Percentiles rank a stretch among this genome's conserved stretches.
phyloP scores from a whole-genome alignment of 345 rosid genomes.

The Syzygium jambos region DNA sequence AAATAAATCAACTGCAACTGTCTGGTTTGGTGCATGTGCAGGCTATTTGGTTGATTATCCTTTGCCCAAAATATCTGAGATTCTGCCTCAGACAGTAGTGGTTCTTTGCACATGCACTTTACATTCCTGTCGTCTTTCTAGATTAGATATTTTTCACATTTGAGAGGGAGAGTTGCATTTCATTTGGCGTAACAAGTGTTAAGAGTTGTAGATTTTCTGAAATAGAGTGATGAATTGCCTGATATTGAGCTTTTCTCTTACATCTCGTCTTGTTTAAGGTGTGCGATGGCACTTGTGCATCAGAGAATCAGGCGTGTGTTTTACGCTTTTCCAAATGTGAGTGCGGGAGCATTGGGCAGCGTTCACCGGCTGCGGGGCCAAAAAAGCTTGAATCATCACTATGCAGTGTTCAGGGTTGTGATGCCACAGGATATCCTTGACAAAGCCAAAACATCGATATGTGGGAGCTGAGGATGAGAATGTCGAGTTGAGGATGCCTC shows the following conservation, averaged over 20 bases:
- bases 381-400: slow-evolving; percentile 87
- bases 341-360: slow-evolving; percentile 65
- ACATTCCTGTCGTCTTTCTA: neutral
- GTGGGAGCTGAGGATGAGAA: too few species aligned
- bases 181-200: neutral
- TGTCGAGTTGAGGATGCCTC: too few species aligned
- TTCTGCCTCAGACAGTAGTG: neutral
- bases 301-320: slow-evolving; percentile 73
- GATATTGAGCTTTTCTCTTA: neutral
- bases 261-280: slow-evolving; percentile 26
- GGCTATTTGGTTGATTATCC: neutral
- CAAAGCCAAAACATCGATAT: neutral
- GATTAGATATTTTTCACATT: neutral
- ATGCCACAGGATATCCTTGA: slow-evolving; percentile 19
- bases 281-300: slow-evolving; percentile 95
- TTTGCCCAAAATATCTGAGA: neutral
- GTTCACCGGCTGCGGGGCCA: slow-evolving; percentile 75
- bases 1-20: neutral
- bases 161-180: neutral
- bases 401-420: slow-evolving; percentile 74
- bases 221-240: neutral
- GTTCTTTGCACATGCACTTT: neutral
- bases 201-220: neutral
- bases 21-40: neutral
- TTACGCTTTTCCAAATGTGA: slow-evolving; percentile 59